Evolutionary conservation across 768 basidiomycete genomes (phyloP).

Genomic region (Russula abietina): DNA sequence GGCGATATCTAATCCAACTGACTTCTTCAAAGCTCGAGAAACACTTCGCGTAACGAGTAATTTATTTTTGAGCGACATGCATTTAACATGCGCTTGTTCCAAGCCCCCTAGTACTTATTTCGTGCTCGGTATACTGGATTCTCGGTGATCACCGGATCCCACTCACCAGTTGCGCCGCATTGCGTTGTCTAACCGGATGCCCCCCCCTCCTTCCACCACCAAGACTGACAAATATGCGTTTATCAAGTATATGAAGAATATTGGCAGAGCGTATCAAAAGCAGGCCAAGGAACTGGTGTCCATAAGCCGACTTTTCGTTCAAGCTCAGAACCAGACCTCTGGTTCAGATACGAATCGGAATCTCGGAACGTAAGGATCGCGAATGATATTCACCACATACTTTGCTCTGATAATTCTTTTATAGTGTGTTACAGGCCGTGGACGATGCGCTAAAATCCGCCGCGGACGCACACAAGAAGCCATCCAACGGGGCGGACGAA

Average conservation of each 20-base stretch:
- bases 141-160: neutral
- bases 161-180: neutral
- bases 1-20: neutral
- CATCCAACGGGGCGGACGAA: neutral
- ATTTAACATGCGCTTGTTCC: neutral
- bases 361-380: neutral
- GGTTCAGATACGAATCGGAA: neutral
- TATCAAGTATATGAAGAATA: constrained; percentile 4
- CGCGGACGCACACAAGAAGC: neutral
- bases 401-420: neutral
- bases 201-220: neutral
- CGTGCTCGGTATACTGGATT: neutral
- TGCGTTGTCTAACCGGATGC: neutral
- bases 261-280: constrained; percentile 11
- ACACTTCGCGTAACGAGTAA: neutral
- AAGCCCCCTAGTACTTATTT: neutral
- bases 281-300: constrained; percentile 9
- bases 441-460: constrained; percentile 4
- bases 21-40: neutral
- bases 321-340: neutral
- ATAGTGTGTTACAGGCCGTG: neutral
- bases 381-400: neutral
- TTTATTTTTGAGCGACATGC: neutral
- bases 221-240: neutral
- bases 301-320: constrained; percentile 7